phyloP scores from a whole-genome alignment of 768 basidiomycete species.

The Lentinula edodes region DNA sequence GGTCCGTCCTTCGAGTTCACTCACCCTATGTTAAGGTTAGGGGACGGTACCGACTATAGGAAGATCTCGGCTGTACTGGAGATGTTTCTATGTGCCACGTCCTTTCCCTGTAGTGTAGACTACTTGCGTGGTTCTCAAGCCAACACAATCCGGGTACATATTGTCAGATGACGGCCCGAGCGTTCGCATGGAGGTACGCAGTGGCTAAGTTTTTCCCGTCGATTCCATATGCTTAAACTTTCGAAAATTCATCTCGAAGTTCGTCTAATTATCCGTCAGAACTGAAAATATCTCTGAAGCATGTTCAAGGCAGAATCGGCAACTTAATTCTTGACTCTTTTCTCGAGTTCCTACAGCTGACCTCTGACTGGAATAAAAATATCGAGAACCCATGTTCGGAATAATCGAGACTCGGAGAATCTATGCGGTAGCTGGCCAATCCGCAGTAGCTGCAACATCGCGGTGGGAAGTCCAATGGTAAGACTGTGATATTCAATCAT shows the following conservation, averaged over 20 bases:
- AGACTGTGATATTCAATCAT: neutral
- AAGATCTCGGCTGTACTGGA: too few species aligned
- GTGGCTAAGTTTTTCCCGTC: neutral
- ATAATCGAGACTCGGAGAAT: neutral
- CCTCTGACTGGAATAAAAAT: neutral
- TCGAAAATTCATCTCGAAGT: neutral
- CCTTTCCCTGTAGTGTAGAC: too few species aligned
- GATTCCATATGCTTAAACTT: neutral
- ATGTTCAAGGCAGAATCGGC: too few species aligned
- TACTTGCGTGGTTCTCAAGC: too few species aligned
- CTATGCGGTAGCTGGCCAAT: neutral
- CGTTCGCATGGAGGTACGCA: neutral
- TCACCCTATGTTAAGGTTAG: too few species aligned
- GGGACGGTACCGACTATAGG: too few species aligned
- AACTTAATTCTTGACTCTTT: neutral
- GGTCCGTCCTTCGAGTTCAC: too few species aligned
- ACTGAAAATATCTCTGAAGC: neutral
- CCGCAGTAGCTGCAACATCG: neutral
- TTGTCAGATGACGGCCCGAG: neutral
- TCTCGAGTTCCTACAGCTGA: neutral
- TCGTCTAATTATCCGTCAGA: neutral
- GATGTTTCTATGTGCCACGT: too few species aligned
- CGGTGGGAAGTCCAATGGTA: neutral
- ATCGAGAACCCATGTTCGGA: neutral
- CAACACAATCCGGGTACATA: too few species aligned